Evolutionary conservation across 2,329 filamentous ascomycete genomes (phyloP).

Genomic region (Apiospora hydei): DNA sequence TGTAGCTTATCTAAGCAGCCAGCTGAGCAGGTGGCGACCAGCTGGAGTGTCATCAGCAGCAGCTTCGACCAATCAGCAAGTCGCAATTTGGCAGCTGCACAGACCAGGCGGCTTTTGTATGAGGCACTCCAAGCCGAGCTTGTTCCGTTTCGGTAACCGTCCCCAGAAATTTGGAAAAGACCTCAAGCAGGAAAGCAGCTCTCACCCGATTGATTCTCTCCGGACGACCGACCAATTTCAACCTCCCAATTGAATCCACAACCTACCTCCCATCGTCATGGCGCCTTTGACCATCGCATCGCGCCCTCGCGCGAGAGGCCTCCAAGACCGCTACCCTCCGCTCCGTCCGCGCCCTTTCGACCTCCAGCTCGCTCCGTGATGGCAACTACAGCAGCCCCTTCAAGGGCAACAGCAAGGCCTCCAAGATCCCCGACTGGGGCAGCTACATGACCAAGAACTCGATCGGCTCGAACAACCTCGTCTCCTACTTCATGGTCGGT

Average conservation of each 20-base stretch:
- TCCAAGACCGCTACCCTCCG: slow-evolving; percentile 35
- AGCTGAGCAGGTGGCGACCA: not conserved
- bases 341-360: slow-evolving; percentile 62
- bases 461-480: slow-evolving; percentile 80
- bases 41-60: not conserved
- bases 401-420: slow-evolving; percentile 64
- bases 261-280: slow-evolving; percentile 55
- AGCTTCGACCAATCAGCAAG: slow-evolving; percentile 20
- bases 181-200: slow-evolving; percentile 31
- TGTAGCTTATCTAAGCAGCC: not conserved
- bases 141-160: slow-evolving; percentile 22
- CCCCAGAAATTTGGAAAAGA: slow-evolving; percentile 34
- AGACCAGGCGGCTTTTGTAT: slow-evolving; percentile 12
- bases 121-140: slow-evolving; percentile 20
- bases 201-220: slow-evolving; percentile 23
- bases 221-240: slow-evolving; percentile 18
- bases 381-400: slow-evolving; percentile 67
- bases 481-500: slow-evolving; percentile 98
- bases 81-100: slow-evolving; percentile 20
- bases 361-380: slow-evolving; percentile 54
- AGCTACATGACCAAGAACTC: slow-evolving; percentile 80
- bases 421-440: slow-evolving; percentile 86
- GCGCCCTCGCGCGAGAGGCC: slow-evolving; percentile 69
- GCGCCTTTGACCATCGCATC: slow-evolving; percentile 73
- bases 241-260: slow-evolving; percentile 23